These are phyloP conservation scores for Tylopilus sp. DNA, from an alignment of 1,284 basidiomycete species.

Conservation along the genomic window DNA sequence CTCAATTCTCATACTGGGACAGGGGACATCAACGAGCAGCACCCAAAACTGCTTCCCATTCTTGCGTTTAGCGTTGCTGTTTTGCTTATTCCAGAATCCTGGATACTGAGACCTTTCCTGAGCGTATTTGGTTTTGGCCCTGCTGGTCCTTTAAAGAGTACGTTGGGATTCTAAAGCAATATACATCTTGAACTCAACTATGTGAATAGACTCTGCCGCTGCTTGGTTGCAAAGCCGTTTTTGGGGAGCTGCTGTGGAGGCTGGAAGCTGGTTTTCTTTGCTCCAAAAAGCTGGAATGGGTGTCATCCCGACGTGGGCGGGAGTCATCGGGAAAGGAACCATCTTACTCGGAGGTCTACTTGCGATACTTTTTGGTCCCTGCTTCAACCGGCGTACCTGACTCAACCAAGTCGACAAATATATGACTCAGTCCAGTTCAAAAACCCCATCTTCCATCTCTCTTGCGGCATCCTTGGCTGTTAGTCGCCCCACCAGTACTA, in stretches of 20 bases:
- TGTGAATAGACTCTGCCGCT: background rate
- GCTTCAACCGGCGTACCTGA: background rate
- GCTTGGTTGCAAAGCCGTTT: conserved; percentile 4
- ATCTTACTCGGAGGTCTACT: background rate
- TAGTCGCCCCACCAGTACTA: background rate
- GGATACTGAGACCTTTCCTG: conserved; percentile 1
- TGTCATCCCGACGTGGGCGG: conserved; percentile 10
- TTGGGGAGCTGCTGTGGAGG: background rate
- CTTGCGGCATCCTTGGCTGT: background rate
- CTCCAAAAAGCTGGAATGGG: conserved; percentile 31
- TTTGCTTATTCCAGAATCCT: conserved; percentile 1
- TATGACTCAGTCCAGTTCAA: background rate
- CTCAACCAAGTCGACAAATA: background rate
- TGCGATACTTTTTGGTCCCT: background rate
- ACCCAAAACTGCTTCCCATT: background rate
- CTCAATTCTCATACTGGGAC: background rate
- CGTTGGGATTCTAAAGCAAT: background rate
- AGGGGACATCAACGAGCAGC: conserved; percentile 4
- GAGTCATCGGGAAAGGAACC: background rate
- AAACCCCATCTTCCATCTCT: background rate
- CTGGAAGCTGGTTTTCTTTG: conserved; percentile 11
- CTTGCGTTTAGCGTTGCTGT: background rate
- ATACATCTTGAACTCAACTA: background rate
- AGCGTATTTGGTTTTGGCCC: conserved; percentile 2
- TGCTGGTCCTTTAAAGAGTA: conserved; percentile 1